Evolutionary conservation across 768 basidiomycete species (phyloP).

Genomic region (Trametes punicea): DNA sequence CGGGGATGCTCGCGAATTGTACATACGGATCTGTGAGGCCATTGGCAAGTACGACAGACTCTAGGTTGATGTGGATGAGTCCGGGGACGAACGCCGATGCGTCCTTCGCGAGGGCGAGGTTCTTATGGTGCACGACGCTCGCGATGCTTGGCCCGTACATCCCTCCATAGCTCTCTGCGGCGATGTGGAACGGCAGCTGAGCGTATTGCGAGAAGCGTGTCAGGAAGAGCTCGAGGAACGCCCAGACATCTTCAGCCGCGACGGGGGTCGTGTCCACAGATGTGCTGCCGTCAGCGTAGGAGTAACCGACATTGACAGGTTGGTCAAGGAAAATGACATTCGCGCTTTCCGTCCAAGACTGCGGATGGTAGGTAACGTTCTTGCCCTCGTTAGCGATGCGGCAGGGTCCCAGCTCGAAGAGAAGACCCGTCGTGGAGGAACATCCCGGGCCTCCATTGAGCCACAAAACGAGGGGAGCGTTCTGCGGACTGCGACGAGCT

Average conservation of each 20-base stretch:
- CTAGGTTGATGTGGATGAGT: constrained; percentile 75
- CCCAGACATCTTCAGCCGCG: constrained; percentile 88
- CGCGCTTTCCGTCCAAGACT: constrained; percentile 83
- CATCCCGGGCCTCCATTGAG: constrained; percentile 68
- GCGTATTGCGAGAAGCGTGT: constrained; percentile 74
- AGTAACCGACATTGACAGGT: constrained; percentile 88
- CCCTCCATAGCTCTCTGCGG: constrained; percentile 76
- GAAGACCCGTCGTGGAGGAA: constrained; percentile 60
- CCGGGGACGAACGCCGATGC: constrained; percentile 34
- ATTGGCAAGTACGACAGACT: constrained; percentile 83
- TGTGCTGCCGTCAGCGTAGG: constrained; percentile 74
- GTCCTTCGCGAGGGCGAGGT: constrained; percentile 44
- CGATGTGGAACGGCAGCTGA: constrained; percentile 68
- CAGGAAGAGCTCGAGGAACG: constrained; percentile 79
- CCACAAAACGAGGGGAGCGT: constrained; percentile 87
- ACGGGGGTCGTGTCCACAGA: constrained; percentile 77
- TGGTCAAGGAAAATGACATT: constrained; percentile 77
- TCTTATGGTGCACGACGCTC: constrained; percentile 74
- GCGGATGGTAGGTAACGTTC: constrained; percentile 67
- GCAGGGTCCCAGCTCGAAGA: constrained; percentile 94
- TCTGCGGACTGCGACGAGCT: constrained; percentile 64
- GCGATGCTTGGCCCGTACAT: constrained; percentile 83
- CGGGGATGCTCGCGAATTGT: constrained; percentile 79
- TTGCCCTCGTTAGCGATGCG: constrained; percentile 62
- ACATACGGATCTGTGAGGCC: constrained; percentile 80